Evolutionary conservation across 2,329 filamentous ascomycete genomes (phyloP), one percentile per base, ranked within the genome.

Genomic region (Gyromitra esculenta): DNA sequence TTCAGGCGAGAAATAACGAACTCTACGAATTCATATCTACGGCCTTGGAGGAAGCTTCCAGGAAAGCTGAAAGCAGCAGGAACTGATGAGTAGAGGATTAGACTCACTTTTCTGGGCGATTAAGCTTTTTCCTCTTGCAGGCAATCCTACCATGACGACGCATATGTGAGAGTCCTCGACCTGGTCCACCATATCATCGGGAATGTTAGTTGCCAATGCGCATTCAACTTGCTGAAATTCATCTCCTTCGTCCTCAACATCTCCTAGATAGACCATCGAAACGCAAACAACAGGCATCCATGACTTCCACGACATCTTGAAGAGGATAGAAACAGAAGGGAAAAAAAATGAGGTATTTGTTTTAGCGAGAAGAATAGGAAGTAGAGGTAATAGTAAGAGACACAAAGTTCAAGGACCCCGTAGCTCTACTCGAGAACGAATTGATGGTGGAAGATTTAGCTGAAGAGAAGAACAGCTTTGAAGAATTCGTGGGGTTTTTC

Each of bases 111-210:
- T 97, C 82, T 97, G 94, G 80, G 96, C 95, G 83, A 99, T 98
- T 84, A 97, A 90, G 86, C 93, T 97, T 88, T 99, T 99, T 82
- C 96, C 96, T 81, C 96, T 88, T 77, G 96, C 96, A 71, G 96
- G 96, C 83, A 99, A 87, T 80, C 96, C 96, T 77, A 99, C 96
- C 96, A 99, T 98, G 81, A 99, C 94, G 79, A 99, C 94, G 84
- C 95, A 98, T 86, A 99, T 96, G 84, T 92, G 93, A 77, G 93
- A 95, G 84, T 97, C 94, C 87, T 98, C 95, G 81, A 92, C 92
- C 92, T 97, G 76, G 37, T 62, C 64, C 43, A 75, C 64, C 43
- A 75, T 64, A 59, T 74, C 65, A 35, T 75, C 43, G 18, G 59
- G 72, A 59, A 75, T 64, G 72, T 75, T 75, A 75, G 72, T 75